Evolutionary conservation across 169 alveolate genomes (phyloP).

Genomic region (Amoebophrya sp.): DNA sequence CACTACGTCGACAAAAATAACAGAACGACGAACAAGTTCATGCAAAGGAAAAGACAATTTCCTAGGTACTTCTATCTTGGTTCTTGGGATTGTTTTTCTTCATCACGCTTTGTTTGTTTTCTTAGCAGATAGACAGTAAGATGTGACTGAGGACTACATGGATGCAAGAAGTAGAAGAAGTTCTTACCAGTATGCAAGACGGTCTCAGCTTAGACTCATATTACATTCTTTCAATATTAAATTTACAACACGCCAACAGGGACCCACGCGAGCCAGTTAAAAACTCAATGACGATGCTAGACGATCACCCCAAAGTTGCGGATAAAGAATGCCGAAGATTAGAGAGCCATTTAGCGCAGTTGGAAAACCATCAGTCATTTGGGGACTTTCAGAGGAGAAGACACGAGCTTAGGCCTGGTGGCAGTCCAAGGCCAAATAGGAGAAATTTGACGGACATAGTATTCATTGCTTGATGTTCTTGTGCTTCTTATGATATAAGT

Average conservation of each 20-base stretch:
- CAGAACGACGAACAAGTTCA: neutral
- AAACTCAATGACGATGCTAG: neutral
- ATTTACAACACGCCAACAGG: neutral
- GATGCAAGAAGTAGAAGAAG: neutral
- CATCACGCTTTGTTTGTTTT: neutral
- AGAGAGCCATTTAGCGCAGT: neutral
- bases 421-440: neutral
- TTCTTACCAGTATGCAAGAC: neutral
- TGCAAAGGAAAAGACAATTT: neutral
- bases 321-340: neutral
- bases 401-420: neutral
- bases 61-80: neutral
- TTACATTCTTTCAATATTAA: neutral
- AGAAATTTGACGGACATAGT: neutral
- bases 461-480: neutral
- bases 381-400: slow-evolving; percentile 16
- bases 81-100: neutral
- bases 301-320: slow-evolving; percentile 1
- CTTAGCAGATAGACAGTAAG: neutral
- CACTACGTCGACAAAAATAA: slow-evolving; percentile 17
- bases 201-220: neutral
- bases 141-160: neutral
- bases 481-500: neutral
- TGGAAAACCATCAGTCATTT: neutral
- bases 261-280: slow-evolving; percentile 15